Base-by-base conservation (phyloP, 805 yeast genomes). In the Pichia thaimueangensis region DNA sequence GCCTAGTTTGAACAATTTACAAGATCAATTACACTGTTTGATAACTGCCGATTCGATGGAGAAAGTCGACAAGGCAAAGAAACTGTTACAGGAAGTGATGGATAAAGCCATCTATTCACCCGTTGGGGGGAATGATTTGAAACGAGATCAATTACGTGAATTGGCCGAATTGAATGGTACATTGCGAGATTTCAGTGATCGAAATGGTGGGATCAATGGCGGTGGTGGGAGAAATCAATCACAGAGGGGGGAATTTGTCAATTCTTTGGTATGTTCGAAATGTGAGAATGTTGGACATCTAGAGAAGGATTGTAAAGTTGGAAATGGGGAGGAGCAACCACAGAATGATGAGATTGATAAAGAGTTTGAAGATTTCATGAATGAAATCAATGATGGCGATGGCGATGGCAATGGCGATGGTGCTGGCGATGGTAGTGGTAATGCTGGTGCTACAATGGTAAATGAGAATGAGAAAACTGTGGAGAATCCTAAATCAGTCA, bases 121-220 rank as follows among this genome's bases (percentile, higher is more conserved):
- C 2, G 91, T 84, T 49, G 96, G 96, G 1, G 94, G 86, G 58
- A 93, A 91, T 61, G 95, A 87, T 49, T 71, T 86, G 59, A 93
- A 93, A 56, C 71, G 97, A 45, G 86, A 82, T 34, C 99, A 93
- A 62, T 70, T 93, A 46, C 74, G 96, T 49, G 96, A 91, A 56
- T 71, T 93, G 53, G 99, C 99, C 0, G 82, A 86, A 20, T 69
- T 93, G 43, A 94, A 93, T 64, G 99, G 99, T 62, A 93, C 98
- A 0, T 69, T 88, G 36, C 74, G 97, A 42, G 68, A 73, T 1
- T 91, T 82, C 50, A 80, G 74, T 37, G 77, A 71, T 45, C 69
- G 78, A 45, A 72, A 78, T 1, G 83, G 91, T 58, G 67, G 73
- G 13, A 65, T 65, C 35, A 84, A 91, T 64, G 86, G 86, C 5